These are phyloP conservation scores for Nicotiana otophora DNA, from an alignment of 257 asterid species.

Conservation along the genomic window DNA sequence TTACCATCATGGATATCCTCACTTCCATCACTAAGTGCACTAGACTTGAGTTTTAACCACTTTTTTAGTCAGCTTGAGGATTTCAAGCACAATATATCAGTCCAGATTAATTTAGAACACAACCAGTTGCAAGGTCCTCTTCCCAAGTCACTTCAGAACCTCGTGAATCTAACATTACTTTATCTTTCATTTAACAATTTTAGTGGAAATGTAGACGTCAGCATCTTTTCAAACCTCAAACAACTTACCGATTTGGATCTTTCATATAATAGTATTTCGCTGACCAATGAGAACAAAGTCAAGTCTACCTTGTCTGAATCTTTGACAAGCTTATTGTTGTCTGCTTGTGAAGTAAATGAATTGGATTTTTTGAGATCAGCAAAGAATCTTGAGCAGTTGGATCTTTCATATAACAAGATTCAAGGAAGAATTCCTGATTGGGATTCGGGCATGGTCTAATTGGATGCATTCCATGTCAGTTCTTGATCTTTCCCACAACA, in stretches of 20 bases:
- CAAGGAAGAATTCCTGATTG: background rate
- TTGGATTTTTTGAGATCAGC: background rate
- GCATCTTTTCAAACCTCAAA: background rate
- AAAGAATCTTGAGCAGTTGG: background rate
- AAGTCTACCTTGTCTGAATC: background rate
- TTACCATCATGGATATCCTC: slow-evolving; percentile 14
- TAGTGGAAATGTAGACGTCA: too few species aligned
- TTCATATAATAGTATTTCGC: background rate
- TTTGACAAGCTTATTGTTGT: background rate
- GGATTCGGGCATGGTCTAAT: background rate
- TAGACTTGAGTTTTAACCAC: slow-evolving; percentile 7
- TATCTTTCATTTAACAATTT: too few species aligned
- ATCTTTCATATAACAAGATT: background rate
- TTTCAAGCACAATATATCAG: slow-evolving; percentile 6
- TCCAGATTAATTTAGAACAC: background rate
- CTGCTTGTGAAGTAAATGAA: background rate
- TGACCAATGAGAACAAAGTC: background rate
- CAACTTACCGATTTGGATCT: background rate
- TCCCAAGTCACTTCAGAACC: slow-evolving; percentile 18
- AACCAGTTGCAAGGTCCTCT: slow-evolving; percentile 13
- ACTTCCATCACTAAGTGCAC: slow-evolving; percentile 11
- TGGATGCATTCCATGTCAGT: background rate
- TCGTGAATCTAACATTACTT: slow-evolving; percentile 8
- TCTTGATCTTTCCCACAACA: too few species aligned
- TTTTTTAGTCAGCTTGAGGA: slow-evolving; percentile 14